phyloP scores from a whole-genome alignment of 2,329 filamentous ascomycete genomes.

The Escovopsis sp. region DNA sequence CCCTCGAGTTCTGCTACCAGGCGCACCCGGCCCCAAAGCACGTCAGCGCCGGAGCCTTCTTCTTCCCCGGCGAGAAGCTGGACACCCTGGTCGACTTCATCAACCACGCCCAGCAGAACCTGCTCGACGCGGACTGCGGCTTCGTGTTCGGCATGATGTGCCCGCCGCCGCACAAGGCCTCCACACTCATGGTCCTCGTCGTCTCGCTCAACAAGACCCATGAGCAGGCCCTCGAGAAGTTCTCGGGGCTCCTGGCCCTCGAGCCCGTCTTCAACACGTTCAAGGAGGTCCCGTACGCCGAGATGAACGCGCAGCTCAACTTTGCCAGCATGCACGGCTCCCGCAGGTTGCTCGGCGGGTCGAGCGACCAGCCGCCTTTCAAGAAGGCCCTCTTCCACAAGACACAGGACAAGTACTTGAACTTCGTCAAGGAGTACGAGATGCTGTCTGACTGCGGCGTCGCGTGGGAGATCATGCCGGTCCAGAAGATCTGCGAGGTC shows the following conservation, averaged over 20 bases:
- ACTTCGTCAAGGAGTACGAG: background rate
- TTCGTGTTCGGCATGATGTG: background rate
- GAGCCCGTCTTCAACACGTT: background rate
- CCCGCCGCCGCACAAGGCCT: background rate
- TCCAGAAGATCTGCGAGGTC: background rate
- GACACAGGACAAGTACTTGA: background rate
- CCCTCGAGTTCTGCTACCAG: slow-evolving; percentile 20
- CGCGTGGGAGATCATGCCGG: background rate
- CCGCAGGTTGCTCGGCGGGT: background rate
- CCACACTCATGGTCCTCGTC: background rate
- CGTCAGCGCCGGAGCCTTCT: background rate
- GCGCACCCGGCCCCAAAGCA: slow-evolving; percentile 6
- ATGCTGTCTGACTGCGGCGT: background rate
- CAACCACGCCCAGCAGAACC: background rate
- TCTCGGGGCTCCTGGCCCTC: background rate
- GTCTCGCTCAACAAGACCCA: background rate
- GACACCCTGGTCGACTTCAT: background rate
- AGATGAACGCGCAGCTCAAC: background rate
- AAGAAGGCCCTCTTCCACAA: background rate
- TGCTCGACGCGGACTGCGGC: background rate
- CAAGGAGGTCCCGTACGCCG: background rate
- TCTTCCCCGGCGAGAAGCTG: background rate
- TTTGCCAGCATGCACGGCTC: background rate
- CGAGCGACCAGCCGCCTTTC: background rate
- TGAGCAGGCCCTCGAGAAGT: background rate